Base-by-base conservation (phyloP, 1,284 basidiomycete species). In the Taiwanofungus camphoratus region DNA sequence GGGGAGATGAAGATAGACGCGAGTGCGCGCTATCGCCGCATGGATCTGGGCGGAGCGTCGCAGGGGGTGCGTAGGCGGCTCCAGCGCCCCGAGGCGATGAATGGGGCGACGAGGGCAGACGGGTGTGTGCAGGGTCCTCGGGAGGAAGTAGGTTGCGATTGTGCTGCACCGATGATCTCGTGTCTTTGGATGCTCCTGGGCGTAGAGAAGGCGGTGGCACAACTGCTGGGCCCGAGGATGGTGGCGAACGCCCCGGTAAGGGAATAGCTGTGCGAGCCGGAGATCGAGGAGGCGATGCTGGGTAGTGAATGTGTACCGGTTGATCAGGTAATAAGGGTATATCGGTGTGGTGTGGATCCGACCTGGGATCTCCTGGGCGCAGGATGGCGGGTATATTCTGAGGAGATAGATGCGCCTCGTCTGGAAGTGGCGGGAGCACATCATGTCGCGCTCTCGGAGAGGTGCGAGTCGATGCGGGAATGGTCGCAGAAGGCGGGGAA, bases 331-430 rank as follows among this genome's bases (percentile, higher is more conserved):
- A 29, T 29, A n/a, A 9, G n/a, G 26, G 26, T 29, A 29, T 29
- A 29, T 29, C 9, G n/a, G 26, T 29, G 26, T n/a, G 26, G n/a
- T 9, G 26, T 29, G 26, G 26, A 29, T 29, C 8, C 58, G 54
- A 13, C 55, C 53, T 43, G 16, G 39, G 40, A 57, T 58, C 6
- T 44, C 71, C 70, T 9, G 73, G 66, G n/a, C 69, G 70, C 11
- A 76, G 64, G 23, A 65, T 60, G 4, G 65, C 56, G 12, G 73
- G 74, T 3, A 72, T 56, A n/a, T 50, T 47, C 5, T 44, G 52
- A 5, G 54, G 32, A 2, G 48, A 48, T 11, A 53, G 39, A 16
- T 21, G 42, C 2, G 44, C 21, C 11, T 63, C 57, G 8, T 55
- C 56, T 0, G 71, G 73, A 13, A 70, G 53, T 15, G 71, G 64